Conservation (phyloP, 2,329 filamentous ascomycete species). For the Cytospora piceae region DNA sequence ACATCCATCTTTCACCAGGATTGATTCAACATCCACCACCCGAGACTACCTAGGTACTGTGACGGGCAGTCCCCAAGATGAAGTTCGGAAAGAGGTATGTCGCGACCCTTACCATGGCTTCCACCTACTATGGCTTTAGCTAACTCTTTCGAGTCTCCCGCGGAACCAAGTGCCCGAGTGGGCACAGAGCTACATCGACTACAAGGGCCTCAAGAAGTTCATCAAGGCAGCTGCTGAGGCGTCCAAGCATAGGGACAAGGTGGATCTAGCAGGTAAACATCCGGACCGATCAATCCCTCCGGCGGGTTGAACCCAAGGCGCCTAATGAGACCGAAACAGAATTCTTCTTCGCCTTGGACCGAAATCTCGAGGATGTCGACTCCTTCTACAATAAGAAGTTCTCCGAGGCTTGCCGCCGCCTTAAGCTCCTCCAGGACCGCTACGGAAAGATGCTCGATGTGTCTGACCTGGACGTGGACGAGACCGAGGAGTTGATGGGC, state of each 20-base stretch:
- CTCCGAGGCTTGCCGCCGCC: constrained; percentile 77
- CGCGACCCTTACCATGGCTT: background rate
- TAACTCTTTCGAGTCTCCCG: constrained; percentile 52
- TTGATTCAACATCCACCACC: background rate
- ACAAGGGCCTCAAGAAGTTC: constrained; percentile 91
- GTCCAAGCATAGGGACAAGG: constrained; percentile 69
- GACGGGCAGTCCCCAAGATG: constrained; percentile 33
- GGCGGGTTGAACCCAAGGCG: constrained; percentile 38
- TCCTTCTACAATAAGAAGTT: constrained; percentile 97
- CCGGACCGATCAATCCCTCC: constrained; percentile 29
- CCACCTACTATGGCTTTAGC: background rate
- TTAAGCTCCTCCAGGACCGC: constrained; percentile 84
- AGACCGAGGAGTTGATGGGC: constrained; percentile 87
- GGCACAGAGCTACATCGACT: constrained; percentile 83
- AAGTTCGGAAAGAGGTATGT: constrained; percentile 44
- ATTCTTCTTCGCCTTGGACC: constrained; percentile 95
- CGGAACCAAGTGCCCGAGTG: constrained; percentile 87
- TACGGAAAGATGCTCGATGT: constrained; percentile 77
- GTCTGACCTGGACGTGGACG: constrained; percentile 80
- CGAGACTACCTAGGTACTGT: background rate
- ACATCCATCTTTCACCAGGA: background rate
- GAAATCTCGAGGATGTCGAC: constrained; percentile 96
- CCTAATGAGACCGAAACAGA: constrained; percentile 61
- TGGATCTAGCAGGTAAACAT: constrained; percentile 86
- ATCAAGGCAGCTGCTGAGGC: constrained; percentile 78